Evolutionary conservation across 75 land plant genomes (phyloP).

Genomic region (Pinus taeda): DNA sequence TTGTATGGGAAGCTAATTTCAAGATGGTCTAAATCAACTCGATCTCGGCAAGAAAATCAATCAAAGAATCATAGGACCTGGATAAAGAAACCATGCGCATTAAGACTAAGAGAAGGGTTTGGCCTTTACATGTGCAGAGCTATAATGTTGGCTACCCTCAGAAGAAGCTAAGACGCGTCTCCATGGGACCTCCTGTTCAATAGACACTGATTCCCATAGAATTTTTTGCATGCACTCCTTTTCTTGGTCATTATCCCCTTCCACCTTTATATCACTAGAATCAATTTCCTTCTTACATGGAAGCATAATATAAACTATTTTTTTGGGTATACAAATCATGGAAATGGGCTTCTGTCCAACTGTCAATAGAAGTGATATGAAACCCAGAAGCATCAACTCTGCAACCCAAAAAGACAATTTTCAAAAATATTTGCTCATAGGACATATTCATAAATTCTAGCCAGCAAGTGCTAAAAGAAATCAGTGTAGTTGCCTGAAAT

Average conservation of each 20-base stretch:
- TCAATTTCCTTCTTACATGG: conserved; percentile 27
- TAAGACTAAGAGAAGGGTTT: not conserved
- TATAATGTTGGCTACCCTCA: not conserved
- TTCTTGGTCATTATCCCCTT: not conserved
- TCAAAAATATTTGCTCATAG: not conserved
- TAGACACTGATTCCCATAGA: conserved; percentile 4
- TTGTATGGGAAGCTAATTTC: not conserved
- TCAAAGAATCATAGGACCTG: not conserved
- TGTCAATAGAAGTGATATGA: conserved; percentile 55
- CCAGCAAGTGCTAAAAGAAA: not conserved
- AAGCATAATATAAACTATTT: conserved; percentile 22
- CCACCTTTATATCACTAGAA: not conserved
- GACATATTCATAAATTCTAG: not conserved
- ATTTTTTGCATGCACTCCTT: not conserved
- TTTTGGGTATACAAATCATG: conserved; percentile 40
- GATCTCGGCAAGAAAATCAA: not conserved
- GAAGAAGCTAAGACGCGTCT: not conserved
- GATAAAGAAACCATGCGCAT: not conserved
- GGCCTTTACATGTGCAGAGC: not conserved
- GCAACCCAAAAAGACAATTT: not conserved
- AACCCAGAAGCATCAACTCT: conserved; percentile 66
- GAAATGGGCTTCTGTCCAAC: conserved; percentile 30
- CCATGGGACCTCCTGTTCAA: not conserved
- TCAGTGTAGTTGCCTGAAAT: not conserved
- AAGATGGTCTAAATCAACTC: not conserved